Evolutionary conservation across 176 grass and related monocot species (phyloP), one percentile per base, ranked within the genome.

Genomic region (Calamus simplicifolius): DNA sequence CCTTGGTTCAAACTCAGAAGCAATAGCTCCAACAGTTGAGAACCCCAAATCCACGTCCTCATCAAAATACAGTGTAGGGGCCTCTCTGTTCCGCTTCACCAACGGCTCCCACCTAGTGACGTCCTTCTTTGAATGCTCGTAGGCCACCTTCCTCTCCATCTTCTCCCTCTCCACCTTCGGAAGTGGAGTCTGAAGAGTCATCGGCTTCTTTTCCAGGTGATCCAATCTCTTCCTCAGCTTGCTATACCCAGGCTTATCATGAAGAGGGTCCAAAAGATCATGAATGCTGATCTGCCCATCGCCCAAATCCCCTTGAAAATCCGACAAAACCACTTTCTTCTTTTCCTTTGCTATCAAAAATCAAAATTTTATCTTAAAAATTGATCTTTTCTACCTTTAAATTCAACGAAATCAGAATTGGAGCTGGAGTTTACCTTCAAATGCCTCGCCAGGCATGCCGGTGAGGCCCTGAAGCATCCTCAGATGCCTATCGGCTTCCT

Each of bases 391-490:
- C 19, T 12, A 25, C 16, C 52, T 13, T 58, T 29, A 4, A 69
- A 27, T 56, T 15, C 71, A 19, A 7, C 5, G 71, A 66, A 53
- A 18, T 8, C 56, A 23, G n/a, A 31, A 62, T 62, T 6, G 52
- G 38, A 56, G 4, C 19, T 25, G 62, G 64, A 27, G 13, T 23
- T 76, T 75, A 91, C 93, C 87, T 77, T 85, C 66, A 63, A 98
- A 98, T 2, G 81, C 93, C 71, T 82, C 73, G 71, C 71, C 75
- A 12, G 87, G 93, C 78, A 98, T 83, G 71, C 87, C 93, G 10
- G 93, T 98, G 54, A 83, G 88, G 55, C 77, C 87, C 58, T 88
- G 64, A 15, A 91, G 84, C 85, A 92, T 92, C 64, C 87, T 75
- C 14, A 83, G 58, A 73, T 98, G 87, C 68, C 59, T 98, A 35